Evolutionary conservation across 208 protist species (phyloP).

Genomic region (Porcisia deanei): DNA sequence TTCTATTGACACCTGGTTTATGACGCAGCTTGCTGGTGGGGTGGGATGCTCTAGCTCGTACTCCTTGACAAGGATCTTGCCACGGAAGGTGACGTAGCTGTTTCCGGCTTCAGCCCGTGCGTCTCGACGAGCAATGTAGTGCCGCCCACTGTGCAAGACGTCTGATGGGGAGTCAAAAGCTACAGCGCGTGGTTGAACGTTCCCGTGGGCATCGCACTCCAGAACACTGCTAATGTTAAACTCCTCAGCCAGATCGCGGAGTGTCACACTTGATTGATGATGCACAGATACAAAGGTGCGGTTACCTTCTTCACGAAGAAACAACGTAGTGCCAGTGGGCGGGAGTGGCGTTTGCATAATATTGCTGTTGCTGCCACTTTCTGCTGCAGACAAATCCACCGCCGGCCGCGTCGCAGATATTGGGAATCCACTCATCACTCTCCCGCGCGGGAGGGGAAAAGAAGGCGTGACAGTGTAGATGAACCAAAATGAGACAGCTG

Average conservation of each 20-base stretch:
- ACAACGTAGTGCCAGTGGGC: conserved; percentile 36
- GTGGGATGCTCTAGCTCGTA: conserved; percentile 63
- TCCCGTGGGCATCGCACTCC: conserved; percentile 73
- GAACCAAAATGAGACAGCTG: neutral
- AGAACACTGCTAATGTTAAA: conserved; percentile 84
- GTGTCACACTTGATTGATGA: conserved; percentile 54
- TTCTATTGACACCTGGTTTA: neutral
- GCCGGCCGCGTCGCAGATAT: neutral
- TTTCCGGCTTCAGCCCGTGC: conserved; percentile 32
- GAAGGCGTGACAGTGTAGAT: neutral
- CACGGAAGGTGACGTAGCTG: conserved; percentile 74
- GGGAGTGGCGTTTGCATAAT: conserved; percentile 12
- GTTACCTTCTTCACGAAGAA: conserved; percentile 55
- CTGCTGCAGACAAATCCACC: neutral
- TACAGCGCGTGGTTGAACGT: conserved; percentile 68
- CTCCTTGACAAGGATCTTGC: conserved; percentile 83
- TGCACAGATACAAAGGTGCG: conserved; percentile 48
- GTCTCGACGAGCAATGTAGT: conserved; percentile 83
- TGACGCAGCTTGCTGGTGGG: conserved; percentile 12
- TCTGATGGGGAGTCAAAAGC: conserved; percentile 85
- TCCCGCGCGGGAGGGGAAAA: neutral
- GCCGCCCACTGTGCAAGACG: conserved; percentile 65
- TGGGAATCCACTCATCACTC: neutral
- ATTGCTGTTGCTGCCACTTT: neutral
- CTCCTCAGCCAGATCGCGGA: conserved; percentile 75